Conservation (phyloP, 306 rosid genomes). For the Benincasa hispida region DNA sequence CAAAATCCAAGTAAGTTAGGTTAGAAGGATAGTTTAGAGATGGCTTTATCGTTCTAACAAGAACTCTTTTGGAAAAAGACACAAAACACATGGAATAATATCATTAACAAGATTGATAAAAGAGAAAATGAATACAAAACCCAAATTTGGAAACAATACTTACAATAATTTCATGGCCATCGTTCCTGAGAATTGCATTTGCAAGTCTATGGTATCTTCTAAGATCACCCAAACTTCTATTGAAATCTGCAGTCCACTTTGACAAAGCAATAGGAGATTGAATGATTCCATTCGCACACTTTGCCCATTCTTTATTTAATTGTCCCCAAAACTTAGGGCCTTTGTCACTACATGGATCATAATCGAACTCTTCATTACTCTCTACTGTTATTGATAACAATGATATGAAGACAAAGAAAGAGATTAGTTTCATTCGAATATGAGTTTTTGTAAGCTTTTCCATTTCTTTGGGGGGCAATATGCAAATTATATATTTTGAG, state of each 20-base stretch:
- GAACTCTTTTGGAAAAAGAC: too few species aligned
- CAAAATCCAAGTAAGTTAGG: too few species aligned
- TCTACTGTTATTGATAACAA: background rate
- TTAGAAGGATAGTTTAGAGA: too few species aligned
- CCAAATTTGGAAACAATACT: background rate
- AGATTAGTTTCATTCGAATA: background rate
- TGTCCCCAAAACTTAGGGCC: constrained; percentile 28
- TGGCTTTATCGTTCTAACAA: too few species aligned
- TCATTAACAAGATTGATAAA: too few species aligned
- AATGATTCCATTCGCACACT: constrained; percentile 17
- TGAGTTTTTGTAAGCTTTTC: background rate
- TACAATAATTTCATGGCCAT: background rate
- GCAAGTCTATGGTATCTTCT: background rate
- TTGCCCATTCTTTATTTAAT: constrained; percentile 21
- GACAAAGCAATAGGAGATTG: constrained; percentile 23
- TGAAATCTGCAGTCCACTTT: background rate
- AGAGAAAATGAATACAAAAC: too few species aligned
- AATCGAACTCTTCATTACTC: constrained; percentile 17
- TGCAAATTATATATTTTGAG: background rate
- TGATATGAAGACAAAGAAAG: background rate
- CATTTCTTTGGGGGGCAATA: background rate
- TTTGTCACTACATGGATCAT: constrained; percentile 5
- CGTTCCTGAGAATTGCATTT: background rate
- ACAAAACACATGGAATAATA: too few species aligned
- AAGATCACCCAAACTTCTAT: background rate